phyloP scores from a whole-genome alignment of 2,329 filamentous ascomycete species.

The Cladosporium velox region DNA sequence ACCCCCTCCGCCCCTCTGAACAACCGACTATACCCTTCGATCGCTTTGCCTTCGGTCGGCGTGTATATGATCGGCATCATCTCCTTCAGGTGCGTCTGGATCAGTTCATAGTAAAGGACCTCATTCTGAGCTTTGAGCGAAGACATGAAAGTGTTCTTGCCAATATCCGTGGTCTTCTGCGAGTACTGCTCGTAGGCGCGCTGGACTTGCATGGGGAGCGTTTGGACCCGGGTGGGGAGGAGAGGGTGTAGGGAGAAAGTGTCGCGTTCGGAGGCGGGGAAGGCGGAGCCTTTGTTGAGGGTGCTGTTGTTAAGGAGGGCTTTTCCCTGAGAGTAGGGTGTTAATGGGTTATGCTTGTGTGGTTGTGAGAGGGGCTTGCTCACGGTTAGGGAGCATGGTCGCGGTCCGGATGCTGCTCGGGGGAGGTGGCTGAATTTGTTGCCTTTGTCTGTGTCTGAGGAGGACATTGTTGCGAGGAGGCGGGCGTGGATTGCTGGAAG shows the following conservation, averaged over 20 bases:
- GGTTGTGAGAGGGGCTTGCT: background rate
- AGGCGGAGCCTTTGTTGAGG: conserved; percentile 84
- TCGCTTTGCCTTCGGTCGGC: conserved; percentile 85
- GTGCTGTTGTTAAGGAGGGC: conserved; percentile 65
- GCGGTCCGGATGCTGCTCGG: background rate
- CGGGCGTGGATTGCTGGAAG: background rate
- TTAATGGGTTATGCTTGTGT: background rate
- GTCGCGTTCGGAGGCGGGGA: conserved; percentile 67
- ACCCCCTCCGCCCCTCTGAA: conserved; percentile 80
- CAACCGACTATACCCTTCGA: conserved; percentile 76
- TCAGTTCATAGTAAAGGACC: conserved; percentile 76
- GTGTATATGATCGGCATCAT: conserved; percentile 94
- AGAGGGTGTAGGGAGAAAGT: conserved; percentile 72
- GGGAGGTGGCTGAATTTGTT: conserved; percentile 6
- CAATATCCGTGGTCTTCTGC: conserved; percentile 62
- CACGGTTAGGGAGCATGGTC: conserved; percentile 6
- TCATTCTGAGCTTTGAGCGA: conserved; percentile 84
- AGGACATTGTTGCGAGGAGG: background rate
- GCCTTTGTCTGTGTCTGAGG: background rate
- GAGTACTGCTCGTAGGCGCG: conserved; percentile 81
- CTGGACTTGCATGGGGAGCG: conserved; percentile 72
- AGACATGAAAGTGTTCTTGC: conserved; percentile 86
- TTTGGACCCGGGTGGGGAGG: conserved; percentile 71
- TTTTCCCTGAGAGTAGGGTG: conserved; percentile 28
- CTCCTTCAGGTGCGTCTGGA: conserved; percentile 76